Evolutionary conservation across 164 flowering plant genomes (phyloP).

Genomic region (Litsea cubeba): DNA sequence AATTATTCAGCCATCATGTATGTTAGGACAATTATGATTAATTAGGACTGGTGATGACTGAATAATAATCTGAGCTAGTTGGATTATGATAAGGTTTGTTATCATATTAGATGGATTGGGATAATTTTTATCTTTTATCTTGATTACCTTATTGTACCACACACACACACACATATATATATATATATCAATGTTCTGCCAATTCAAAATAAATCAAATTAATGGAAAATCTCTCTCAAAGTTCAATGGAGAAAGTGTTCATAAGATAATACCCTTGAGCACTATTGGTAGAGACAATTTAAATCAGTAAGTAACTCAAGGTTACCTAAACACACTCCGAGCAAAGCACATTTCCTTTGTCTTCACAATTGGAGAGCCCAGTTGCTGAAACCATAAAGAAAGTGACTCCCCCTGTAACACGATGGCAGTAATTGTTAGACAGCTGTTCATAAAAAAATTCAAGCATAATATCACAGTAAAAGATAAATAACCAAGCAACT

Average conservation of each 20-base stretch:
- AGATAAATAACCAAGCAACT: not conserved
- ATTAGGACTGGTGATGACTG: too few relatives aligned
- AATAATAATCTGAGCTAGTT: too few relatives aligned
- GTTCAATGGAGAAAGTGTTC: not conserved
- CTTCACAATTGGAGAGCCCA: constrained; percentile 42
- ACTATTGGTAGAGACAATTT: not conserved
- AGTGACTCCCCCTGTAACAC: constrained; percentile 63
- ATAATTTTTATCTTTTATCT: too few relatives aligned
- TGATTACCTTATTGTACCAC: too few relatives aligned
- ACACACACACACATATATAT: too few relatives aligned
- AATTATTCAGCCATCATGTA: too few relatives aligned
- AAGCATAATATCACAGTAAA: not conserved
- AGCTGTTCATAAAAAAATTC: not conserved
- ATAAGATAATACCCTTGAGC: not conserved
- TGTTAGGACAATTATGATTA: too few relatives aligned
- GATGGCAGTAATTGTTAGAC: not conserved
- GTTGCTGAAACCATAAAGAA: constrained; percentile 57
- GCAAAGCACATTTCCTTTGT: constrained; percentile 75
- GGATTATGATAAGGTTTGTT: too few relatives aligned
- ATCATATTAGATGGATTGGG: too few relatives aligned
- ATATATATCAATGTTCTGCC: too few relatives aligned
- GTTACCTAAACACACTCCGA: constrained; percentile 58
- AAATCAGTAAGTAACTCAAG: not conserved
- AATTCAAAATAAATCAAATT: too few relatives aligned
- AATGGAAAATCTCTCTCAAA: too few relatives aligned